Percentiles rank a stretch among this genome's conserved stretches.
phyloP scores from a whole-genome alignment of 2,329 filamentous ascomycete genomes.

The Mollisiaceae sp. region DNA sequence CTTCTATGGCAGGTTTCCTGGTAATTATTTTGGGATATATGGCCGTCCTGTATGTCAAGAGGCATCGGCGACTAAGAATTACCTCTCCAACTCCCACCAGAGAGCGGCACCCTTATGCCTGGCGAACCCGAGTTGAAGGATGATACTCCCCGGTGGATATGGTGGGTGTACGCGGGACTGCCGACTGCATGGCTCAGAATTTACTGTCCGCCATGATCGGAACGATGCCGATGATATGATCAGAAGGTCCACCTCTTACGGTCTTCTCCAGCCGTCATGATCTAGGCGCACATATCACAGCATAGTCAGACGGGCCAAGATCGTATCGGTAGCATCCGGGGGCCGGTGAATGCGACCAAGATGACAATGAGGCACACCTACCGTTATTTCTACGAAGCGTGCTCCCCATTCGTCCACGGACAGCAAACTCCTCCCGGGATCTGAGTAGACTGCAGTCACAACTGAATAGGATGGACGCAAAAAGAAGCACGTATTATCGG shows the following conservation, averaged over 20 bases:
- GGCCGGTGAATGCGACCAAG: background rate
- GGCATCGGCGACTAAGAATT: conserved; percentile 14
- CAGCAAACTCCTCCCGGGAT: background rate
- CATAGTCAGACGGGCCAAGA: background rate
- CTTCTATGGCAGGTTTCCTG: conserved; percentile 23
- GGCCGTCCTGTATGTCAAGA: conserved; percentile 22
- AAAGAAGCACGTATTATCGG: background rate
- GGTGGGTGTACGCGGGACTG: background rate
- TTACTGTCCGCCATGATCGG: background rate
- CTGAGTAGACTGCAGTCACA: background rate
- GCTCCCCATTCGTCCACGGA: background rate
- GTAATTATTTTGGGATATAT: conserved; percentile 29
- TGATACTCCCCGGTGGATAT: background rate
- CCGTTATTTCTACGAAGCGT: background rate
- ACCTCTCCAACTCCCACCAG: conserved; percentile 13
- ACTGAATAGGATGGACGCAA: background rate
- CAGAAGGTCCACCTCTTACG: background rate
- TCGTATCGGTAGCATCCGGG: background rate
- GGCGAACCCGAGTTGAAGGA: conserved; percentile 26
- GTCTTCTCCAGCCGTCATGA: background rate
- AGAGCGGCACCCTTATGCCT: conserved; percentile 30
- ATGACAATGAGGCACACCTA: background rate
- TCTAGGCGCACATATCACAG: background rate
- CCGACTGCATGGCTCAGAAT: background rate
- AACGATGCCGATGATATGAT: background rate